Evolutionary conservation across 805 yeast genomes (phyloP).

Genomic region (Sugiyamaella americana): DNA sequence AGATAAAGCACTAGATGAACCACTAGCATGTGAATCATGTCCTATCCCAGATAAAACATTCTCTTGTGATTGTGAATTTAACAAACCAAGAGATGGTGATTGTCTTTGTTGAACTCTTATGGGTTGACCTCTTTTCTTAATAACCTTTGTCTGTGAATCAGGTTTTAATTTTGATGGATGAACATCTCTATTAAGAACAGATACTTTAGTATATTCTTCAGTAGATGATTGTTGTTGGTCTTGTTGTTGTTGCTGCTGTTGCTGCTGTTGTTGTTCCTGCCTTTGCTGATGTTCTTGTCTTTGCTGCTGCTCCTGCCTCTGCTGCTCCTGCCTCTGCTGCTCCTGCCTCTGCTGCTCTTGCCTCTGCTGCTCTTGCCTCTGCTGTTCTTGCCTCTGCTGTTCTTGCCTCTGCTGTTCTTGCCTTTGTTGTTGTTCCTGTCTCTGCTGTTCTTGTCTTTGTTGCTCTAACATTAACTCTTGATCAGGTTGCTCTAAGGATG

Average conservation of each 20-base stretch:
- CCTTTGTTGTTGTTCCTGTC: conserved; percentile 1
- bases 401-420: background rate
- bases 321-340: conserved; percentile 1
- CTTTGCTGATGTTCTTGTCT: conserved; percentile 1
- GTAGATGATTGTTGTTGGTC: background rate
- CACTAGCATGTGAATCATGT: too few relatives aligned
- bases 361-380: background rate
- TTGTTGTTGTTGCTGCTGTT: background rate
- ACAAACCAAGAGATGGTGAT: too few relatives aligned
- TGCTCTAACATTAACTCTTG: background rate
- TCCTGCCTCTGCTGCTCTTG: conserved; percentile 1
- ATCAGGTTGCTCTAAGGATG: conserved; percentile 18
- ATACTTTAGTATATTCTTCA: background rate
- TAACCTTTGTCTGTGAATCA: background rate
- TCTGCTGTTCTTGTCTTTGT: background rate
- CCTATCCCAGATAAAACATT: too few relatives aligned
- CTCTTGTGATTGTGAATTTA: too few relatives aligned
- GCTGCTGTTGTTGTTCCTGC: background rate
- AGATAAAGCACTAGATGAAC: background rate
- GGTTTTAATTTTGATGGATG: conserved; percentile 10
- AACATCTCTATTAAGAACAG: conserved; percentile 8
- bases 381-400: background rate
- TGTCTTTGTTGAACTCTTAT: background rate
- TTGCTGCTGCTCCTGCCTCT: background rate
- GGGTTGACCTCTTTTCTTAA: background rate